A percentile compares a stretch with the other conserved stretches of the same genome.
These are phyloP conservation scores for Phytophthora sp. DNA, from an alignment of 352 stramenopile species.

Conservation along the genomic window DNA sequence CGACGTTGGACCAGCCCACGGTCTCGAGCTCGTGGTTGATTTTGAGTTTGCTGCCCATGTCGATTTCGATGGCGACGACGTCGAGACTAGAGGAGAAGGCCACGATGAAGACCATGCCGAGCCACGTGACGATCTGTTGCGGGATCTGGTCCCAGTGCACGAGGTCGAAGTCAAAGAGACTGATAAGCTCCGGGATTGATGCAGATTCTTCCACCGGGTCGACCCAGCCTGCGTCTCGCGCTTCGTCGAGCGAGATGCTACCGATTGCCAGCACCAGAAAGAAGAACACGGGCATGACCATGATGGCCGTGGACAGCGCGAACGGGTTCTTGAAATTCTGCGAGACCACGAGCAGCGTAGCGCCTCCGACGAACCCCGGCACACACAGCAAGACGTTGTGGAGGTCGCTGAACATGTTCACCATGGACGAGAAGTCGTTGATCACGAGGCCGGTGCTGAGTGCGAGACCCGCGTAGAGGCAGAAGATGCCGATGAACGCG, in stretches of 20 bases:
- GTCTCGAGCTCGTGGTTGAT: constrained; percentile 94
- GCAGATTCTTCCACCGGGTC: constrained; percentile 53
- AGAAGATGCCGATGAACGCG: constrained; percentile 97
- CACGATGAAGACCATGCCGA: constrained; percentile 97
- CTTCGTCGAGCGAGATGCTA: constrained; percentile 84
- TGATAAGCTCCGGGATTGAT: constrained; percentile 64
- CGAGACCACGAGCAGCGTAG: constrained; percentile 78
- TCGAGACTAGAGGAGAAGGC: constrained; percentile 96
- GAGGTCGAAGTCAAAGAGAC: constrained; percentile 90
- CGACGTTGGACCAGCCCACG: constrained; percentile 95
- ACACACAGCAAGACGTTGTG: constrained; percentile 78
- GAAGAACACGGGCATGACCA: constrained; percentile 89
- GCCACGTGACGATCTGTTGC: constrained; percentile 87
- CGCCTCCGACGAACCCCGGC: constrained; percentile 79
- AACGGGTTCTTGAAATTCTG: constrained; percentile 75
- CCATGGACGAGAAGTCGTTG: constrained; percentile 81
- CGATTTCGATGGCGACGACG: constrained; percentile 96
- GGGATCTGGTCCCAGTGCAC: constrained; percentile 91
- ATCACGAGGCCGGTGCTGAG: constrained; percentile 89
- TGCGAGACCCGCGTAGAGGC: constrained; percentile 88
- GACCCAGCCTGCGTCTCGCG: constrained; percentile 91
- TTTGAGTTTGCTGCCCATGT: constrained; percentile 92
- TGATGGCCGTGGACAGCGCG: constrained; percentile 72
- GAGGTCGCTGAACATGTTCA: constrained; percentile 48
- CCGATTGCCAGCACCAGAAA: constrained; percentile 86